Evolutionary conservation across 345 rosid species (phyloP).

Genomic region (Raphanus sativus): DNA sequence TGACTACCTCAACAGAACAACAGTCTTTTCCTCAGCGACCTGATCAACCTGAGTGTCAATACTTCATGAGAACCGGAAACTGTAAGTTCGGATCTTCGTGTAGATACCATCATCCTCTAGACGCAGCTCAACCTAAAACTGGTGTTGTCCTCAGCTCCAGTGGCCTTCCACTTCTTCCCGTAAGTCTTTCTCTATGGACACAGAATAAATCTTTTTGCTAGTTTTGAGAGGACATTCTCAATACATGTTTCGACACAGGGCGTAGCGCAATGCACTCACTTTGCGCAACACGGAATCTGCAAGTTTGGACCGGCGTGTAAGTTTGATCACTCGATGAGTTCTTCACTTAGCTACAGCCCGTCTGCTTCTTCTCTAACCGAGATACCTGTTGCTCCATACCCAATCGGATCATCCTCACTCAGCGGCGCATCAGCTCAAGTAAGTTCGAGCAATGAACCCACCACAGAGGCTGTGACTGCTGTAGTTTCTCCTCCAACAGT

Average conservation of each 20-base stretch:
- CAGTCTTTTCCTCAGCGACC: conserved; percentile 72
- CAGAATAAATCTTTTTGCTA: background rate
- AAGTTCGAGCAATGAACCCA: conserved; percentile 53
- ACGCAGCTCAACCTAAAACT: conserved; percentile 48
- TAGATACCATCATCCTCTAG: conserved; percentile 91
- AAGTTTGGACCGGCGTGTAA: conserved; percentile 76
- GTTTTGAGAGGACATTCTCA: background rate
- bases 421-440: conserved; percentile 47
- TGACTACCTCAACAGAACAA: conserved; percentile 57
- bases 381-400: conserved; percentile 85
- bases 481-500: conserved; percentile 13
- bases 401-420: conserved; percentile 63
- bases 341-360: conserved; percentile 70
- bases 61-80: conserved; percentile 84
- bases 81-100: conserved; percentile 91
- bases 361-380: conserved; percentile 92
- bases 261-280: conserved; percentile 67
- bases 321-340: conserved; percentile 80
- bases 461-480: conserved; percentile 48
- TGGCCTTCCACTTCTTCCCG: conserved; percentile 89
- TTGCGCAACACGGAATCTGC: conserved; percentile 64
- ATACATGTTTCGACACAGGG: conserved; percentile 48
- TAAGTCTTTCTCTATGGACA: conserved; percentile 41
- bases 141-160: conserved; percentile 61
- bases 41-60: conserved; percentile 85